These are phyloP conservation scores for Alternaria dauci DNA, from an alignment of 2,329 filamentous ascomycete genomes.

Conservation along the genomic window DNA sequence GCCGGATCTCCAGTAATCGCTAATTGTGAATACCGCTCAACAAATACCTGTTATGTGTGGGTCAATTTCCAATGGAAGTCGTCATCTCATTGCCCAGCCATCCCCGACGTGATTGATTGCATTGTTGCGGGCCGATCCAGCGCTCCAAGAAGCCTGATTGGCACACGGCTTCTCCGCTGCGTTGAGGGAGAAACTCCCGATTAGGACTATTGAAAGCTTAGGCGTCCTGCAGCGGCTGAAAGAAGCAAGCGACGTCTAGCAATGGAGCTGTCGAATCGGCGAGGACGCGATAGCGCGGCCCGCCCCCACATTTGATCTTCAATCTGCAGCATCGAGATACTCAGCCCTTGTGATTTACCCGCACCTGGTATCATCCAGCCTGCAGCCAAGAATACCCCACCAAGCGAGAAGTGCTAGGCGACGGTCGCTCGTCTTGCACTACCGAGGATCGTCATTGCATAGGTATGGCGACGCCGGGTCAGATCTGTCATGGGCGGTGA, in stretches of 20 bases:
- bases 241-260: conserved; percentile 11
- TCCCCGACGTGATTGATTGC: conserved; percentile 3
- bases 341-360: conserved; percentile 14
- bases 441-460: conserved; percentile 1
- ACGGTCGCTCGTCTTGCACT: not conserved
- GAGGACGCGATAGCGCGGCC: conserved; percentile 3
- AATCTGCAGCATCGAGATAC: conserved; percentile 13
- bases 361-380: conserved; percentile 10
- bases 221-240: conserved; percentile 2
- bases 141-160: not conserved
- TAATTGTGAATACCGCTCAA: not conserved
- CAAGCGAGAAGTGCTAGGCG: not conserved
- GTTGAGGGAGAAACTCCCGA: not conserved
- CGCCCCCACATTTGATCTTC: conserved; percentile 14
- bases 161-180: not conserved
- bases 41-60: not conserved
- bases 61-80: not conserved
- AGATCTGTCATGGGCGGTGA: not conserved
- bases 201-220: conserved; percentile 2
- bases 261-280: conserved; percentile 1
- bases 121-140: not conserved
- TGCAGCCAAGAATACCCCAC: not conserved
- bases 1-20: not conserved
- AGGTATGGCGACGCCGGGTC: not conserved
- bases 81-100: not conserved